Base-by-base conservation (phyloP, 106 monocot species). In the Iris macrosiphon region DNA sequence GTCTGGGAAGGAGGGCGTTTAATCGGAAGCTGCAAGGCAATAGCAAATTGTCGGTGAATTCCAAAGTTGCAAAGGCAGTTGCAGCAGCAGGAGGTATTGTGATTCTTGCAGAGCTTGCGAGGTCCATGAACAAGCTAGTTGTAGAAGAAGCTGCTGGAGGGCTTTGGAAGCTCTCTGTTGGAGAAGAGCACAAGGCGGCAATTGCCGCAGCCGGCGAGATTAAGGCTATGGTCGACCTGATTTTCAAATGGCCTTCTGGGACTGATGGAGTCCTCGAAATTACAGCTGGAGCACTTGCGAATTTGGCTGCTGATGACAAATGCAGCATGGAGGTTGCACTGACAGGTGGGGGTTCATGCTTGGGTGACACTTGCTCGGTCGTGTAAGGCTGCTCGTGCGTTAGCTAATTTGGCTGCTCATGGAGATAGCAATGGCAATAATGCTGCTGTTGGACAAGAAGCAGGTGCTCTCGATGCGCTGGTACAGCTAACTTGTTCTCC, bases 91-190 rank as follows among this genome's bases (percentile, higher is more conserved):
- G 90, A 17, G 96, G 96, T 27, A 96, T 96, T 29, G 34, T 30
- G 19, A 78, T 96, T 31, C 74, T 96, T 18, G 79, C 86, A 24
- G 72, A 80, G 45, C 66, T 96, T 16, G 90, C 96, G 28, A 79
- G 77, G 59, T 96, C 96, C 37, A 77, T 77, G 80, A 96, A 96
- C 60, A 81, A 77, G 55, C 61, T 96, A 56, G 96, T 96, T 49
- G 96, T 86, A 45, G 96, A 96, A 73, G 96, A 96, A 60, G 96
- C 90, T 65, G 96, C 96, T 59, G 96, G 96, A 48, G 96, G 96
- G 40, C 90, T 96, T 56, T 96, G 96, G 96, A 96, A 96, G 53
- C 96, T 96, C 57, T 96, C 96, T 40, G 96, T 96, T 23, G 96
- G 96, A 13, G 96, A 96, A 68, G 96, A 96, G 56, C 90, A 96